These are phyloP conservation scores for Lentinus tigrinus DNA, from an alignment of 768 basidiomycete species.

Conservation along the genomic window DNA sequence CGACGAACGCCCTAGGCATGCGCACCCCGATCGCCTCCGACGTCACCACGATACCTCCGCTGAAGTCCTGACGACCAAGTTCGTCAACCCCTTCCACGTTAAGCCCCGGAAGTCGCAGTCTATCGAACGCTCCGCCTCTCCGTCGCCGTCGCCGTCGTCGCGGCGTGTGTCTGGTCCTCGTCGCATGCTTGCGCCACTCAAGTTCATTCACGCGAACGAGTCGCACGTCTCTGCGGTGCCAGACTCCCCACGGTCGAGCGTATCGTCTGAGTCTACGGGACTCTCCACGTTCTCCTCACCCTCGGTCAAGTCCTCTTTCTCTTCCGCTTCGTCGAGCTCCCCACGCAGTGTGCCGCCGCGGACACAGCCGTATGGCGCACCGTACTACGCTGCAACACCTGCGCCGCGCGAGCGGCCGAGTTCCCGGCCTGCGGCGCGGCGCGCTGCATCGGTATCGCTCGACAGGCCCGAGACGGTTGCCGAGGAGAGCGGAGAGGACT, in stretches of 20 bases:
- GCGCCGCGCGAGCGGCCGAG: not conserved
- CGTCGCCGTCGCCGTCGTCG: not conserved
- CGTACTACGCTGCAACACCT: conserved; percentile 24
- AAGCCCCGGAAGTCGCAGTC: conserved; percentile 3
- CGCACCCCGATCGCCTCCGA: not conserved
- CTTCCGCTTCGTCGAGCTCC: not conserved
- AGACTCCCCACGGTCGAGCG: conserved; percentile 12
- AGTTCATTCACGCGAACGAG: not conserved
- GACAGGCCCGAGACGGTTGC: conserved; percentile 7
- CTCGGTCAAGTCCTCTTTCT: not conserved
- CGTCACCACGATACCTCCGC: not conserved
- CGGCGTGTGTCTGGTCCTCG: conserved; percentile 1
- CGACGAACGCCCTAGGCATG: not conserved
- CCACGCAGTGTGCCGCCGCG: conserved; percentile 10
- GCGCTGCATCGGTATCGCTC: conserved; percentile 4
- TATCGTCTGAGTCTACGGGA: conserved; percentile 4
- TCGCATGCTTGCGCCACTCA: conserved; percentile 9
- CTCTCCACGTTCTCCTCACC: conserved; percentile 4
- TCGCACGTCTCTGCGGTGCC: not conserved
- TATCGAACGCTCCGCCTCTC: not conserved
- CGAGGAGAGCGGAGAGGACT: conserved; percentile 9
- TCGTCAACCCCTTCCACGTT: conserved; percentile 18
- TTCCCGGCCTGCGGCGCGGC: not conserved
- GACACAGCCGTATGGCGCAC: conserved; percentile 27
- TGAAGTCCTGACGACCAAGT: conserved; percentile 12